Evolutionary conservation across 768 basidiomycete genomes (phyloP), one percentile per base, ranked within the genome.

Genomic region (Mycena floridula): DNA sequence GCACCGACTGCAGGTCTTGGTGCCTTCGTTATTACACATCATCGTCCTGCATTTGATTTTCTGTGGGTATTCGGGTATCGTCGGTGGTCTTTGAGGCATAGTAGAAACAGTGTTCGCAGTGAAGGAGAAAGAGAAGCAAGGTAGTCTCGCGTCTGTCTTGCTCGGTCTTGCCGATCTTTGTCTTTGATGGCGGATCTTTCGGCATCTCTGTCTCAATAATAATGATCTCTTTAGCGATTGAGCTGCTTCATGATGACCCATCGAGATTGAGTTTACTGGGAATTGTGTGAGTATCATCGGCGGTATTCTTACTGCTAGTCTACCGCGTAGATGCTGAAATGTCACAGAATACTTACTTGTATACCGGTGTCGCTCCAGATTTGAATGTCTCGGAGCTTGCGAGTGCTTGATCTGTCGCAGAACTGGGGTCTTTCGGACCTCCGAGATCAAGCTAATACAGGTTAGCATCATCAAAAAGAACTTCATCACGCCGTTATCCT

Each of bases 321-420:
- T 21, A 2, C 24, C n/a, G n/a, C n/a, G n/a, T n/a, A n/a, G n/a
- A n/a, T n/a, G n/a, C n/a, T n/a, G n/a, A n/a, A n/a, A n/a, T n/a
- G n/a, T n/a, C n/a, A n/a, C n/a, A 69, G 67, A 69, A 46, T n/a
- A n/a, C n/a, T n/a, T 57, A 56, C 25, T 54, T 61, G 1, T 68
- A 69, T 43, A 64, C 60, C 1, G 57, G 61, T 8, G 45, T 20
- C 3, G 35, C 48, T 16, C 21, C 46, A 5, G 44, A 43, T 3
- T 30, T 46, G 12, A 46, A 52, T 8, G 52, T 49, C 32, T 48
- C 45, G 26, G 13, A 45, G 4, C 42, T 54, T 7, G 43, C 53
- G 11, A 45, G 52, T 43, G 26, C 13, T 15, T 4, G 21, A 37
- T 12, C 41, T 69, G 12, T 57, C 65, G 3, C 45, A 50, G 8